Percentiles rank a stretch among this genome's conserved stretches.
Evolutionary conservation across 495 filamentous ascomycete genomes (phyloP).

Genomic region (Hyaloscypha finlandica): DNA sequence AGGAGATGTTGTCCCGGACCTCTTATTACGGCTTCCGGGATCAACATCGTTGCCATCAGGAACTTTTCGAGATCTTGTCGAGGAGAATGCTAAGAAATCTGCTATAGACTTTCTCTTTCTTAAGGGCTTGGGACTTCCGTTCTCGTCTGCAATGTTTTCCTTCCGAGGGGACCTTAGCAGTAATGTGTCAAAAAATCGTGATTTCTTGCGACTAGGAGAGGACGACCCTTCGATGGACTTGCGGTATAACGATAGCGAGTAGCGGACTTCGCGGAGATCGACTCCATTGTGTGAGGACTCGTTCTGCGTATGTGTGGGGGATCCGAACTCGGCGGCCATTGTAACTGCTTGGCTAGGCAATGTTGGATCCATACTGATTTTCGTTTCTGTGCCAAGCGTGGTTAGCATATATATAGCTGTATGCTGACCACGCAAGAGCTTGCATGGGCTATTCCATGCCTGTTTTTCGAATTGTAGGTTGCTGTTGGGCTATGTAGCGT

Average conservation of each 20-base stretch:
- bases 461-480: no score
- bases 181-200: conserved; percentile 9
- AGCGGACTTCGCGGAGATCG: background rate
- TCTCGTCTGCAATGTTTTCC: conserved; percentile 3
- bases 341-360: conserved; percentile 9
- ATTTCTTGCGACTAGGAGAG: conserved; percentile 7
- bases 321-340: conserved; percentile 10
- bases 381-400: background rate
- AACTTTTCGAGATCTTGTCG: background rate
- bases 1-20: background rate
- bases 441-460: no score
- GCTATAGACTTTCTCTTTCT: background rate
- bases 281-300: background rate
- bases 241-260: background rate
- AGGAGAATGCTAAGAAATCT: background rate
- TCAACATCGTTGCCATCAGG: background rate
- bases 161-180: conserved; percentile 1
- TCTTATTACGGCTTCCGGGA: background rate
- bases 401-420: background rate
- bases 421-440: no score
- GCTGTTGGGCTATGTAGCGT: background rate
- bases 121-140: conserved; percentile 1
- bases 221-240: background rate
- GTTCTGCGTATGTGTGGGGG: conserved; percentile 6
- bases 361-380: conserved; percentile 19